phyloP scores from a whole-genome alignment of 2,329 filamentous ascomycete species.

The Fusarium agapanthi region DNA sequence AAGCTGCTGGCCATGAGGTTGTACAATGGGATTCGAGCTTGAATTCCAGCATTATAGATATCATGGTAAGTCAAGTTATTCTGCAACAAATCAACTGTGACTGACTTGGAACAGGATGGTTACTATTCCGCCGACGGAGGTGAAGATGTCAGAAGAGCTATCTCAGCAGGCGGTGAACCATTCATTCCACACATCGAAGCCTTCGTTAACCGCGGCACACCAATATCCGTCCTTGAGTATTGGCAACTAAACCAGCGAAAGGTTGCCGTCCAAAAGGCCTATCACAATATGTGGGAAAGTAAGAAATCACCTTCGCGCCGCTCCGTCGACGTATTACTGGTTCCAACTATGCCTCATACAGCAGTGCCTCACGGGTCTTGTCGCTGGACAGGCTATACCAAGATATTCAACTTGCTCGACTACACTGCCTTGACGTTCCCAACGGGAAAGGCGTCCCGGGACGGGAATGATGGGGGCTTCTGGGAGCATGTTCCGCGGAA shows the following conservation, averaged over 20 bases:
- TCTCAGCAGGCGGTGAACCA: background rate
- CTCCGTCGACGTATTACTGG: background rate
- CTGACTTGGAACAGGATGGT: background rate
- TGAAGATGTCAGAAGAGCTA: background rate
- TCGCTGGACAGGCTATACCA: background rate
- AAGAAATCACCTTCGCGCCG: background rate
- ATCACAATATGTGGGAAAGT: background rate
- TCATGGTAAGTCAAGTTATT: background rate
- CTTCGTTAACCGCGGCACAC: background rate
- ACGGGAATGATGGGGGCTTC: fast-evolving
- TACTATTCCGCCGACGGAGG: background rate
- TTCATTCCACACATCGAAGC: background rate
- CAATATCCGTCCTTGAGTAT: background rate
- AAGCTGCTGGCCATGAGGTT: background rate
- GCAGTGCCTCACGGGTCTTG: background rate
- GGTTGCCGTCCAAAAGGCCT: background rate
- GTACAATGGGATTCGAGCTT: background rate
- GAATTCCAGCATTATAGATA: background rate
- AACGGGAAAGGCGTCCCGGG: background rate
- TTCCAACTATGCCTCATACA: background rate
- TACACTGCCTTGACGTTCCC: background rate
- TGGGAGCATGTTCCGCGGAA: background rate
- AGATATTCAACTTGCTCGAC: background rate
- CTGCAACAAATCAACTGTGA: fast-evolving
- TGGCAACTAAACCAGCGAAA: constrained; percentile 1